Conservation (phyloP, 257 asterid genomes). For the Cinchona pubescens region DNA sequence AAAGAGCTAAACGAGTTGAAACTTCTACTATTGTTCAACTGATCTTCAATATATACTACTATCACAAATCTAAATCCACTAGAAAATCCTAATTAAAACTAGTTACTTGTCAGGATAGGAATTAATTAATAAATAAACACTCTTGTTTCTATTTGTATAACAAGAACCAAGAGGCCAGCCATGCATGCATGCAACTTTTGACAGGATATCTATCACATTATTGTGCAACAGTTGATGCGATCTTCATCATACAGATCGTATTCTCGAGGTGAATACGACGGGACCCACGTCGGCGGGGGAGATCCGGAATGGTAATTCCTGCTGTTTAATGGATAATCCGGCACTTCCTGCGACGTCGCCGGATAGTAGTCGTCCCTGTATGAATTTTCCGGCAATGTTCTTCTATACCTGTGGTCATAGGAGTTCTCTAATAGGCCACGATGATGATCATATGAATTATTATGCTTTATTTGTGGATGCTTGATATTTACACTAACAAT, state of each 20-base stretch:
- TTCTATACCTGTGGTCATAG: not conserved
- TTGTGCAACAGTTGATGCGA: slow-evolving; percentile 2
- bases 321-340: not conserved
- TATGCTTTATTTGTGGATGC: slow-evolving; percentile 27
- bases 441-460: not conserved
- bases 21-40: no score
- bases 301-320: not conserved
- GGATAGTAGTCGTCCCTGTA: not conserved
- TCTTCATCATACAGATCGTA: slow-evolving; percentile 25
- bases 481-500: slow-evolving; percentile 31
- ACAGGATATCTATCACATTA: not conserved
- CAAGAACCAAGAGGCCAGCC: no score
- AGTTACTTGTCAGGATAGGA: no score
- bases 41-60: no score
- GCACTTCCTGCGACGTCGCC: not conserved
- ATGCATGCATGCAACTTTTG: no score
- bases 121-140: no score
- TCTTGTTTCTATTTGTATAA: no score
- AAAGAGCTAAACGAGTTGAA: no score
- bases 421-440: not conserved
- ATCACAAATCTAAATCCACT: no score
- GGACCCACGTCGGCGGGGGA: slow-evolving; percentile 23
- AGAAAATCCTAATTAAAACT: no score
- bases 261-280: slow-evolving; percentile 20
- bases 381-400: slow-evolving; percentile 7